Conservation (phyloP, 495 filamentous ascomycete species). For the Letharia lupina region DNA sequence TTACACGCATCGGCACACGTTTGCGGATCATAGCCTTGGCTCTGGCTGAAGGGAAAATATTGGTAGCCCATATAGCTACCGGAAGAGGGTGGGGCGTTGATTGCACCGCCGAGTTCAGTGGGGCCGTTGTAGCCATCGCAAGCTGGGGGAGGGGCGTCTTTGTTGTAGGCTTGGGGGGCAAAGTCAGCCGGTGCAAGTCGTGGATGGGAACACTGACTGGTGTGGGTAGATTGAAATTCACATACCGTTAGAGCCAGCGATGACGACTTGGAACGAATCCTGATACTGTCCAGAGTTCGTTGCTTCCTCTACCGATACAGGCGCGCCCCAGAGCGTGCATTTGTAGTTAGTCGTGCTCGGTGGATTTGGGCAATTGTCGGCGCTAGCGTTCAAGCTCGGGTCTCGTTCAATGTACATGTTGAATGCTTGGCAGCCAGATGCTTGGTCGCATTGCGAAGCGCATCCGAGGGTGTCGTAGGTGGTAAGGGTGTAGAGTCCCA, state of each 20-base stretch:
- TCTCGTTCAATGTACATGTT: conserved; percentile 45
- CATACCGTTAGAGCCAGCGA: conserved; percentile 35
- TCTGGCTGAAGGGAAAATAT: conserved; percentile 33
- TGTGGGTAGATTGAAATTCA: not conserved
- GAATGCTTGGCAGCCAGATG: conserved; percentile 34
- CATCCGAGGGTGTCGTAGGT: conserved; percentile 37
- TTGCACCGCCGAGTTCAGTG: conserved; percentile 30
- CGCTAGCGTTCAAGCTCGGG: conserved; percentile 32
- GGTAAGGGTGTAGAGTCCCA: conserved; percentile 33
- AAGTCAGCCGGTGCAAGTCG: not conserved
- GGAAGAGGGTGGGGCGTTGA: conserved; percentile 34
- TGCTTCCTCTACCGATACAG: conserved; percentile 29
- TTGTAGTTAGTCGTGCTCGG: conserved; percentile 43
- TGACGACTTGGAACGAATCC: conserved; percentile 36
- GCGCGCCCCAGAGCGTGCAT: conserved; percentile 43
- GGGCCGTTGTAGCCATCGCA: conserved; percentile 28
- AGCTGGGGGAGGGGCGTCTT: conserved; percentile 27
- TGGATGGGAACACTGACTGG: not conserved
- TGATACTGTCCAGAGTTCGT: conserved; percentile 34
- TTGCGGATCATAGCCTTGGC: conserved; percentile 29
- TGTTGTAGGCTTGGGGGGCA: conserved; percentile 28
- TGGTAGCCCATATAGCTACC: conserved; percentile 33
- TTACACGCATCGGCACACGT: conserved; percentile 37
- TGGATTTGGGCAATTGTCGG: conserved; percentile 34
- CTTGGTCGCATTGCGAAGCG: conserved; percentile 28